Evolutionary conservation across 768 basidiomycete genomes (phyloP).

Genomic region (Serendipita sp.): DNA sequence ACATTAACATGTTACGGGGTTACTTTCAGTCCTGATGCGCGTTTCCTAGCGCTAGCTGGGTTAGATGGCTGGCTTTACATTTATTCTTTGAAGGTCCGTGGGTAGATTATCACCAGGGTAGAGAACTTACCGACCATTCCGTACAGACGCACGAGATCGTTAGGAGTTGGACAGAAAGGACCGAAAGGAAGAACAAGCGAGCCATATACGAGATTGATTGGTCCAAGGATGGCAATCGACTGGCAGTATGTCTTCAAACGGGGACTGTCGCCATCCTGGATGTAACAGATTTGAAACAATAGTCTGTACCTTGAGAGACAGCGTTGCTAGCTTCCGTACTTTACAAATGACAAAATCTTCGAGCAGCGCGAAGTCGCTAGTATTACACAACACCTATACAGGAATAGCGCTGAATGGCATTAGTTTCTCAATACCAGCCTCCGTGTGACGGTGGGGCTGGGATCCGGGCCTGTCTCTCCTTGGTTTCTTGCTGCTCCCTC

Average conservation of each 20-base stretch:
- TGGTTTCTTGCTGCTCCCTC: constrained; percentile 26
- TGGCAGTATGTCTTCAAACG: neutral
- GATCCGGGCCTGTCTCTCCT: constrained; percentile 12
- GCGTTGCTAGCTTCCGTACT: neutral
- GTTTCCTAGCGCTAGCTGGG: neutral
- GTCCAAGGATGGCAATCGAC: neutral
- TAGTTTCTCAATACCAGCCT: neutral
- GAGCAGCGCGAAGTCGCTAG: neutral
- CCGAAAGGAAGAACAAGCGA: neutral
- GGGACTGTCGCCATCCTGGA: neutral
- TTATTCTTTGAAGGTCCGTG: neutral
- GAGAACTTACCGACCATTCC: neutral
- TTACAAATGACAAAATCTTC: neutral
- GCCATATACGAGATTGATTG: neutral
- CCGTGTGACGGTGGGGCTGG: neutral
- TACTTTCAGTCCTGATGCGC: neutral
- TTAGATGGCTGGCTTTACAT: constrained; percentile 1
- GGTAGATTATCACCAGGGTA: neutral
- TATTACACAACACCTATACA: neutral
- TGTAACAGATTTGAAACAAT: neutral
- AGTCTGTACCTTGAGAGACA: neutral
- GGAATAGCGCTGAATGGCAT: neutral
- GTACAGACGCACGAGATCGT: neutral
- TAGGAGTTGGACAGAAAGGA: neutral
- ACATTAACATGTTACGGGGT: neutral